phyloP scores from a whole-genome alignment of 2,329 filamentous ascomycete species.

The Ceratocystis variospora region DNA sequence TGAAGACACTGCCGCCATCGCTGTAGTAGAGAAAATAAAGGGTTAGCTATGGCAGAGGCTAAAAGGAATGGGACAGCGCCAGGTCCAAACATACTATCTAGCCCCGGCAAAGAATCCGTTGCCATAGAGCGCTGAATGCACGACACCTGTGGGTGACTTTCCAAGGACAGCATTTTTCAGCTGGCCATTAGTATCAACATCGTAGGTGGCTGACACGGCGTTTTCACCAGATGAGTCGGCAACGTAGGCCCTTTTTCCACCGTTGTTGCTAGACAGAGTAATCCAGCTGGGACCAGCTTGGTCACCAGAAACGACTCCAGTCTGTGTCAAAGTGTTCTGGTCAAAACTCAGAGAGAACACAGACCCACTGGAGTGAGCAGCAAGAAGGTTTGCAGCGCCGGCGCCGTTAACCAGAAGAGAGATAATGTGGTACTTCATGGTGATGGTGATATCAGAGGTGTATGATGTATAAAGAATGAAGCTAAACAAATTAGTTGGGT shows the following conservation, averaged over 20 bases:
- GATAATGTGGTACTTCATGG: slow-evolving; percentile 13
- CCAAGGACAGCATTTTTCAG: slow-evolving; percentile 23
- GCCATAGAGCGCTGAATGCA: slow-evolving; percentile 32
- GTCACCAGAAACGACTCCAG: slow-evolving; percentile 19
- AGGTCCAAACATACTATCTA: slow-evolving; percentile 30
- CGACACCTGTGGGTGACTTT: slow-evolving; percentile 27
- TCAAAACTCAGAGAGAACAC: slow-evolving; percentile 20
- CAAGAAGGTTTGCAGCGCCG: slow-evolving; percentile 20
- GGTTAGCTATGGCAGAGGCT: neutral
- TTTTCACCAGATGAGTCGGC: slow-evolving; percentile 26
- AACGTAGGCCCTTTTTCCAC: slow-evolving; percentile 19
- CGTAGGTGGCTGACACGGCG: slow-evolving; percentile 22
- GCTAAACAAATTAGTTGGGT: neutral
- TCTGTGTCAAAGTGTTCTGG: slow-evolving; percentile 15
- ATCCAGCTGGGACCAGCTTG: slow-evolving; percentile 20
- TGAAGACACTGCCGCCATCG: slow-evolving; percentile 31
- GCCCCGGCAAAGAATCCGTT: slow-evolving; percentile 31
- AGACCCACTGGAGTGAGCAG: slow-evolving; percentile 21
- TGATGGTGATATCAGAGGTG: neutral
- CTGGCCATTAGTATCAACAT: slow-evolving; percentile 25
- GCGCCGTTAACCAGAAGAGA: slow-evolving; percentile 17
- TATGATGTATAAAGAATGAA: neutral
- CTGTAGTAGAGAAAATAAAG: slow-evolving; percentile 22
- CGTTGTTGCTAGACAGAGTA: slow-evolving; percentile 17
- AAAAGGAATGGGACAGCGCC: neutral